A percentile compares a stretch with the other conserved stretches of the same genome.
These are phyloP conservation scores for Allium cepa DNA, from an alignment of 106 monocot genomes.

Conservation along the genomic window DNA sequence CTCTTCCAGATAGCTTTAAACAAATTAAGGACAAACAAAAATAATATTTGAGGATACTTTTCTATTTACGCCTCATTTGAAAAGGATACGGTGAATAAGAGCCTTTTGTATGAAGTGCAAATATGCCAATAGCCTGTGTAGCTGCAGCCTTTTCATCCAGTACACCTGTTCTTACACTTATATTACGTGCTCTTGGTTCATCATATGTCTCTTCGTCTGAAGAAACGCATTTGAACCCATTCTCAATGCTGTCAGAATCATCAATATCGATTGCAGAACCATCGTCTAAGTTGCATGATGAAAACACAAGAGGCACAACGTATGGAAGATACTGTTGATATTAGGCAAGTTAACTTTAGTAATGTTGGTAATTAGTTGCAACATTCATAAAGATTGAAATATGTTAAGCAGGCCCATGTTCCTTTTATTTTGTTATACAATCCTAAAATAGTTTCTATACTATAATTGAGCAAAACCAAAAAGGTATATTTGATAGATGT, in stretches of 20 bases:
- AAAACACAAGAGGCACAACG: conserved; percentile 81
- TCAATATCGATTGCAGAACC: conserved; percentile 85
- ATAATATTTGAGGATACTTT: neutral
- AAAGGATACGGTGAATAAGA: conserved; percentile 44
- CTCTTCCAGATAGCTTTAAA: conserved; percentile 78
- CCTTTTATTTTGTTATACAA: too few relatives aligned
- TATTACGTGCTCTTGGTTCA: conserved; percentile 84
- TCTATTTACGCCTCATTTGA: conserved; percentile 30
- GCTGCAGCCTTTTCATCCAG: conserved; percentile 99
- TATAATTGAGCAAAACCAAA: too few relatives aligned
- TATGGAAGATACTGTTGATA: conserved; percentile 77
- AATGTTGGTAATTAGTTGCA: neutral
- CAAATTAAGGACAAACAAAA: conserved; percentile 33
- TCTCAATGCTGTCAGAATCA: conserved; percentile 62
- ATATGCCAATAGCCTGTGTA: conserved; percentile 92
- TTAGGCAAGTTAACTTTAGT: neutral
- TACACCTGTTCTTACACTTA: conserved; percentile 92
- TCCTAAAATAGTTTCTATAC: too few relatives aligned
- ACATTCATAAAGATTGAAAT: neutral
- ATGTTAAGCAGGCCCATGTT: too few relatives aligned
- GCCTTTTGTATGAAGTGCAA: conserved; percentile 81
- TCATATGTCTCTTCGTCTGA: conserved; percentile 90
- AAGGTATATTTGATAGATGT: too few relatives aligned
- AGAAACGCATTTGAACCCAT: conserved; percentile 84
- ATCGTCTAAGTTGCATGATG: conserved; percentile 98